Conservation (phyloP, 805 yeast genomes). For the Metschnikowia anglica region DNA sequence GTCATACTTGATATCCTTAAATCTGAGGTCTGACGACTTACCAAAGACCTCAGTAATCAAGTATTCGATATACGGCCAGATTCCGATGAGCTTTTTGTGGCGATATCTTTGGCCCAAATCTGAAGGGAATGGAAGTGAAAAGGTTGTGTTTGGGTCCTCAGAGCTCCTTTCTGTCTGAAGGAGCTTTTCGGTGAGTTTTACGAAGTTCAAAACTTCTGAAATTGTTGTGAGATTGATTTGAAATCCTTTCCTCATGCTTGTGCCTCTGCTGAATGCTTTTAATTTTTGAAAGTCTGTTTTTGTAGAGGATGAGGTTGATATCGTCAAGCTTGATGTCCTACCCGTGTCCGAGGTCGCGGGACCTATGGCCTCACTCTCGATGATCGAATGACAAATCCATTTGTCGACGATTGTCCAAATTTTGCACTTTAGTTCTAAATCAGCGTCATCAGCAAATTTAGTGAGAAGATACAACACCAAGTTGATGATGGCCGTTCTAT, state of each 20-base stretch:
- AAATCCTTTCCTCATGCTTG: slow-evolving; percentile 23
- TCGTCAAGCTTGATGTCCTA: slow-evolving; percentile 19
- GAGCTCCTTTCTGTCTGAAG: slow-evolving; percentile 25
- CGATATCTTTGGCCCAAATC: slow-evolving; percentile 63
- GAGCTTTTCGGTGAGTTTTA: slow-evolving; percentile 50
- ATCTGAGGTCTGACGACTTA: slow-evolving; percentile 42
- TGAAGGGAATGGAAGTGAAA: slow-evolving; percentile 52
- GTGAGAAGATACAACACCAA: slow-evolving; percentile 50
- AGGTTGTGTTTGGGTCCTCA: slow-evolving; percentile 20
- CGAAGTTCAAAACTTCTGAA: slow-evolving; percentile 62
- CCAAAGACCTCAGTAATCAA: slow-evolving; percentile 65
- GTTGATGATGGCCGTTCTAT: slow-evolving; percentile 35
- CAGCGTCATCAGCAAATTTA: slow-evolving; percentile 46
- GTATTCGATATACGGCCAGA: slow-evolving; percentile 80
- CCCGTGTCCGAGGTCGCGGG: slow-evolving; percentile 21
- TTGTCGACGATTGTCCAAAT: slow-evolving; percentile 72
- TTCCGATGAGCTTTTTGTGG: slow-evolving; percentile 48
- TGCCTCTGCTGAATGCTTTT: slow-evolving; percentile 8
- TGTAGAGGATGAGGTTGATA: slow-evolving; percentile 3
- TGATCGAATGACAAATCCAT: slow-evolving; percentile 55
- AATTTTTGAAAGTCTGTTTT: slow-evolving; percentile 13
- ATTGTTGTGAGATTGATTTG: slow-evolving; percentile 47
- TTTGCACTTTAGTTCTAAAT: slow-evolving; percentile 36
- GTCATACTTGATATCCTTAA: slow-evolving; percentile 33
- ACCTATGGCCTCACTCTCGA: slow-evolving; percentile 14